Percentiles rank a stretch among this genome's conserved stretches.
These are phyloP conservation scores for Aspergillus fischeri DNA, from an alignment of 2,329 filamentous ascomycete genomes.

Conservation along the genomic window DNA sequence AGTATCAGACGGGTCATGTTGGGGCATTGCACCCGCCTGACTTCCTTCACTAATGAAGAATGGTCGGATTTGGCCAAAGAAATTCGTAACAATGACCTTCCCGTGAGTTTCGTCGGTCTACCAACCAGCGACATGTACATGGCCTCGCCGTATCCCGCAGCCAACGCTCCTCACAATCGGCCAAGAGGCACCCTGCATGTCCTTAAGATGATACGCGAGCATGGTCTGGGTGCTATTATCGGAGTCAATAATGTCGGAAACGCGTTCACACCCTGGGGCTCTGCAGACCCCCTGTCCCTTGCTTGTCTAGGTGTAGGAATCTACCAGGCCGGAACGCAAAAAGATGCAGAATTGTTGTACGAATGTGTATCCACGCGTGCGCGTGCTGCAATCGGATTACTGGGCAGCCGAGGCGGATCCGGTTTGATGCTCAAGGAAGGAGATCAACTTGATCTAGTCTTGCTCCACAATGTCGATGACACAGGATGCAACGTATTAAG, in stretches of 20 bases:
- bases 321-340: constrained; percentile 62
- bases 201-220: constrained; percentile 55
- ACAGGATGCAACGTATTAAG: constrained; percentile 25
- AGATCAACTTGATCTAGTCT: constrained; percentile 17
- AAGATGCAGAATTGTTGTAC: constrained; percentile 57
- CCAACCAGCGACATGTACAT: constrained; percentile 70
- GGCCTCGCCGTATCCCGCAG: constrained; percentile 50
- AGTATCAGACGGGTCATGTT: constrained; percentile 53
- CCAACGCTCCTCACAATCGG: constrained; percentile 18
- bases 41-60: constrained; percentile 49
- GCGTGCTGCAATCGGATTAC: constrained; percentile 32
- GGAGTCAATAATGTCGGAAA: constrained; percentile 71
- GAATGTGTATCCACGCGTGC: constrained; percentile 48
- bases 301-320: constrained; percentile 62
- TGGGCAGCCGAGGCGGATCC: background rate
- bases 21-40: constrained; percentile 66
- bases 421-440: constrained; percentile 10
- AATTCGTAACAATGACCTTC: constrained; percentile 49
- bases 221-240: constrained; percentile 57
- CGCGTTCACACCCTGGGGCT: constrained; percentile 68
- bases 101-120: constrained; percentile 64
- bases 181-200: constrained; percentile 61
- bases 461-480: constrained; percentile 27
- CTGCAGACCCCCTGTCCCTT: constrained; percentile 60
- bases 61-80: constrained; percentile 48